Conservation (phyloP, 2,329 filamentous ascomycete genomes). For the Alternaria triticina region DNA sequence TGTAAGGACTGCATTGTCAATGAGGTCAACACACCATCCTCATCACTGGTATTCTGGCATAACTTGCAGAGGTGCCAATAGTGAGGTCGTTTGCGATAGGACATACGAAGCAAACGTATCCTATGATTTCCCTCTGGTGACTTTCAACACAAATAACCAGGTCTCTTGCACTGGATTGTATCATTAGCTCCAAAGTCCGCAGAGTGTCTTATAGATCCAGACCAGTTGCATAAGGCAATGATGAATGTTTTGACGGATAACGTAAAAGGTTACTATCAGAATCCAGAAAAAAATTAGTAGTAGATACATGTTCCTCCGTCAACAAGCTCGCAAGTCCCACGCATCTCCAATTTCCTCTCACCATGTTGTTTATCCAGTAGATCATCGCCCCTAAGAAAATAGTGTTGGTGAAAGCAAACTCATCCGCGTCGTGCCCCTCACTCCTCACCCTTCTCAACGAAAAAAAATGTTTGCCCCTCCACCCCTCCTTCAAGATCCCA, state of each 20-base stretch:
- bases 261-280: neutral
- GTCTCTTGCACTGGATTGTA: neutral
- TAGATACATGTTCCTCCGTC: neutral
- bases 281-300: neutral
- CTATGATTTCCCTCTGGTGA: neutral
- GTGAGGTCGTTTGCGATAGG: neutral
- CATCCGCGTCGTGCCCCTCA: neutral
- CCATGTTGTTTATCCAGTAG: neutral
- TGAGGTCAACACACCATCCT: neutral
- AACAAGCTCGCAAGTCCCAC: neutral
- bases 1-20: neutral
- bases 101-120: neutral
- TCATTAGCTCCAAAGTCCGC: neutral
- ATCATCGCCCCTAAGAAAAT: neutral
- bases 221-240: neutral
- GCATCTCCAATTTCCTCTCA: neutral
- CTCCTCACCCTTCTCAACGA: neutral
- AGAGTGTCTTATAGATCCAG: neutral
- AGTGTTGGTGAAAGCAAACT: neutral
- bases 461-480: constrained; percentile 1
- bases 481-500: neutral
- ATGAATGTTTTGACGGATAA: neutral
- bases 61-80: neutral
- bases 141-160: neutral
- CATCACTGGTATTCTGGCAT: neutral